Percentiles rank a stretch among this genome's conserved stretches.
Conservation (phyloP, 2,329 filamentous ascomycete species). For the Verticillium zaregamsianum region DNA sequence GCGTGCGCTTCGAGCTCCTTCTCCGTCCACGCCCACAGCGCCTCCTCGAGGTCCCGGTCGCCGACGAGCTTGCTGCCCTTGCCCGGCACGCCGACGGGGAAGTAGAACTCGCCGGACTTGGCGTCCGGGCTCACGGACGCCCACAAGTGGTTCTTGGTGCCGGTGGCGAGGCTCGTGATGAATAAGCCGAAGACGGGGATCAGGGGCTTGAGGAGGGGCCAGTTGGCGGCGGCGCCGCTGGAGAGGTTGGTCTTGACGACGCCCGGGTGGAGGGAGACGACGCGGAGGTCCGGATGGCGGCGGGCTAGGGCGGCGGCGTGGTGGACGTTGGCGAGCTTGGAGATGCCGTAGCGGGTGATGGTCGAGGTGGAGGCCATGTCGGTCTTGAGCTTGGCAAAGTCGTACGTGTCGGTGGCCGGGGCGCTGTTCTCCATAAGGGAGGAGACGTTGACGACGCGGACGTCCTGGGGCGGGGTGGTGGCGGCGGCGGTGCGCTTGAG, state of each 20-base stretch:
- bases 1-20: slow-evolving; percentile 20
- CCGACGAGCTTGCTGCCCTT: slow-evolving; percentile 19
- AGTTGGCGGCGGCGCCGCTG: not conserved
- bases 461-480: slow-evolving; percentile 15
- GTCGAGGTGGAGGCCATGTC: slow-evolving; percentile 22
- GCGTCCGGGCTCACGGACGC: slow-evolving; percentile 19
- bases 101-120: slow-evolving; percentile 26
- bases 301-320: slow-evolving; percentile 22
- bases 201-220: slow-evolving; percentile 5
- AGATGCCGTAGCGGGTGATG: slow-evolving; percentile 21
- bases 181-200: not conserved
- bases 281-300: slow-evolving; percentile 19
- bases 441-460: slow-evolving; percentile 24
- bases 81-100: slow-evolving; percentile 23
- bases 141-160: slow-evolving; percentile 26
- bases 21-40: slow-evolving; percentile 32
- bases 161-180: slow-evolving; percentile 12
- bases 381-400: slow-evolving; percentile 14
- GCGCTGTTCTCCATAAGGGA: slow-evolving; percentile 8
- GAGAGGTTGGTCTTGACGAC: slow-evolving; percentile 23
- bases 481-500: slow-evolving; percentile 20
- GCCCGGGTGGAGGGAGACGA: slow-evolving; percentile 22
- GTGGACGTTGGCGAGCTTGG: slow-evolving; percentile 26
- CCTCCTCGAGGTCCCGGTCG: slow-evolving; percentile 9
- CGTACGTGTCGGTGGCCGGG: slow-evolving; percentile 4